phyloP scores from a whole-genome alignment of 208 protist genomes.

The Trypanosoma mega region DNA sequence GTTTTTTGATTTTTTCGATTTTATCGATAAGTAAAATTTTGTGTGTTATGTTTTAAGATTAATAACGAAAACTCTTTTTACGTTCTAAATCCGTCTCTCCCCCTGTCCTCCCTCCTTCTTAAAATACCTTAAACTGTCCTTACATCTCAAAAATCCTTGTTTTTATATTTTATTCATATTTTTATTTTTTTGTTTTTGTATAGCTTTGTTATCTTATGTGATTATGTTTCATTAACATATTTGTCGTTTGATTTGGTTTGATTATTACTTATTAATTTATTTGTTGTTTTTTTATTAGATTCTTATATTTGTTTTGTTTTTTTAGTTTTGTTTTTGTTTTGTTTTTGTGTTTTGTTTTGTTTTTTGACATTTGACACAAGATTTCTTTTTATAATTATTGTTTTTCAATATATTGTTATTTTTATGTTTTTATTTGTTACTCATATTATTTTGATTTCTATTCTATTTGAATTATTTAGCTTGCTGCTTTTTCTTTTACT shows the following conservation, averaged over 20 bases:
- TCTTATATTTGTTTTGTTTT: constrained; percentile 89
- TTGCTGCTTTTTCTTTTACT: constrained; percentile 80
- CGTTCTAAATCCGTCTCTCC: constrained; percentile 39
- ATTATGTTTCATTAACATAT: constrained; percentile 58
- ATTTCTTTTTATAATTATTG: constrained; percentile 84
- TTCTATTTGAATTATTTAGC: constrained; percentile 88
- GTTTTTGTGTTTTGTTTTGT: constrained; percentile 69
- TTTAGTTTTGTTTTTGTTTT: constrained; percentile 78
- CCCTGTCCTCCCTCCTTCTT: constrained; percentile 38
- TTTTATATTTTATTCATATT: constrained; percentile 85
- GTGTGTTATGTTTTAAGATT: constrained; percentile 58
- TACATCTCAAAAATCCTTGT: constrained; percentile 41
- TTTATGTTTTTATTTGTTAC: constrained; percentile 82
- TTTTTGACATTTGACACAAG: constrained; percentile 87
- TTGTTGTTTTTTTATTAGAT: constrained; percentile 60
- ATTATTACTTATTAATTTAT: constrained; percentile 63
- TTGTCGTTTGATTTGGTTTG: constrained; percentile 81
- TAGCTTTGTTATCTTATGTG: constrained; percentile 88
- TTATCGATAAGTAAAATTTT: constrained; percentile 65
- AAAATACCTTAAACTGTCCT: constrained; percentile 61
- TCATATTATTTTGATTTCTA: constrained; percentile 80
- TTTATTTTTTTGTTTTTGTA: constrained; percentile 84
- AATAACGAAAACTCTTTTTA: constrained; percentile 33
- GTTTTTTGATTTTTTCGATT: constrained; percentile 60
- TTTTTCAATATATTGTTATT: constrained; percentile 82